phyloP scores from a whole-genome alignment of 441 rosid genomes.

The Erysimum pusillum region DNA sequence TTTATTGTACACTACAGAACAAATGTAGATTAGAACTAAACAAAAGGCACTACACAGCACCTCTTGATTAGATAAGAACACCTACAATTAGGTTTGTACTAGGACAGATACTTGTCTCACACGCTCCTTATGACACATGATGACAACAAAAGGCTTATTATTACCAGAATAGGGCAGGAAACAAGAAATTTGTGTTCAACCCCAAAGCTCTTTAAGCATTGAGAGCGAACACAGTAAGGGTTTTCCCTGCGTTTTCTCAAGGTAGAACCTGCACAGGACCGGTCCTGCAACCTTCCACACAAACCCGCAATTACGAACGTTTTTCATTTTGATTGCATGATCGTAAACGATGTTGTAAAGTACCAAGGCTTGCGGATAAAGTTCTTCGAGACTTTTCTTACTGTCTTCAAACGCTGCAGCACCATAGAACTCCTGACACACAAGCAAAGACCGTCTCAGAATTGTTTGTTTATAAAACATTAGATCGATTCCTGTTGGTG shows the following conservation, averaged over 20 bases:
- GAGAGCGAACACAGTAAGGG: no score
- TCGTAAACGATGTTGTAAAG: slow-evolving; percentile 62
- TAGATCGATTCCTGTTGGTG: background rate
- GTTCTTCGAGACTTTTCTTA: slow-evolving; percentile 50
- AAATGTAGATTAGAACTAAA: no score
- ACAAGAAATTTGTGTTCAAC: no score
- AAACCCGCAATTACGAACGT: slow-evolving; percentile 49
- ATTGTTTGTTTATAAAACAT: background rate
- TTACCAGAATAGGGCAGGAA: no score
- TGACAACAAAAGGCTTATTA: no score
- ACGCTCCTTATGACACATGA: no score
- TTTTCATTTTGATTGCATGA: slow-evolving; percentile 40
- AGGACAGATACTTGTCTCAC: no score
- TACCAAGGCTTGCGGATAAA: slow-evolving; percentile 61
- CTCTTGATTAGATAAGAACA: no score
- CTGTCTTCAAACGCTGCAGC: slow-evolving; percentile 60
- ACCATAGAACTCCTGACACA: slow-evolving; percentile 58
- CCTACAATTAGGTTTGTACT: no score
- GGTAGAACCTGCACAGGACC: slow-evolving; percentile 57
- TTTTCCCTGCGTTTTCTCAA: slow-evolving; percentile 30
- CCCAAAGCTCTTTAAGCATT: no score
- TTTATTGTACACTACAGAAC: no score
- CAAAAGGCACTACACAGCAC: no score
- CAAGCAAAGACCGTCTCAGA: slow-evolving; percentile 2
- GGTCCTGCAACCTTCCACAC: slow-evolving; percentile 83